phyloP scores from a whole-genome alignment of 2,329 filamentous ascomycete species.

The Fusarium tanahbumbuense region DNA sequence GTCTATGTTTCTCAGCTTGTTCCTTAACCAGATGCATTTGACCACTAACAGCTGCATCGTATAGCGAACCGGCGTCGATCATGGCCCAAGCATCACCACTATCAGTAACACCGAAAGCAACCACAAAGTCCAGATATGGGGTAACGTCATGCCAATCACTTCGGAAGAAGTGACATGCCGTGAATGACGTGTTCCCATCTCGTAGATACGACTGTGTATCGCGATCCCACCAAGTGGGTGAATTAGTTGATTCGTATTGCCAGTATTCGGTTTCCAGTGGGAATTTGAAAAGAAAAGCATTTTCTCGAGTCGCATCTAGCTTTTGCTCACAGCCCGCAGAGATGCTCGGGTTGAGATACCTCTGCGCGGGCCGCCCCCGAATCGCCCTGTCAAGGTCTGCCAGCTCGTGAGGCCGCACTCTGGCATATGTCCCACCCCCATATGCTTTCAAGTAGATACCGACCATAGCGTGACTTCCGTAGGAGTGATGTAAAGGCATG shows the following conservation, averaged over 20 bases:
- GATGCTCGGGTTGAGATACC: not conserved
- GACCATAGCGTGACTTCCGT: not conserved
- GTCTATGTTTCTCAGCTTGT: not conserved
- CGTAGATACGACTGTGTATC: not conserved
- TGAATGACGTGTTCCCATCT: not conserved
- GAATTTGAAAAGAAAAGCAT: not conserved
- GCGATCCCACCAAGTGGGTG: not conserved
- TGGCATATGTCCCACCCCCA: not conserved
- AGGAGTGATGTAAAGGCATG: not conserved
- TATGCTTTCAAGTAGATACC: not conserved
- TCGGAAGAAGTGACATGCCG: not conserved
- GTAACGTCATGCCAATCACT: not conserved
- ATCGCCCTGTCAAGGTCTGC: not conserved
- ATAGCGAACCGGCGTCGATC: not conserved
- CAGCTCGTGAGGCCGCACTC: not conserved
- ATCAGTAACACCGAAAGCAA: not conserved
- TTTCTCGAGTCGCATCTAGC: not conserved
- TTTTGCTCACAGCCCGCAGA: not conserved
- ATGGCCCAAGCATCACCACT: not conserved
- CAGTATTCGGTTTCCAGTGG: not conserved
- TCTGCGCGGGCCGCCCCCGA: not conserved
- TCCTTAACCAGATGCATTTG: not conserved
- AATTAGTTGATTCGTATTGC: not conserved
- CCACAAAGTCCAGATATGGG: not conserved
- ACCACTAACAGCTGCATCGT: not conserved